These are phyloP conservation scores for Passiflora organensis DNA, from an alignment of 345 rosid genomes.

Conservation along the genomic window DNA sequence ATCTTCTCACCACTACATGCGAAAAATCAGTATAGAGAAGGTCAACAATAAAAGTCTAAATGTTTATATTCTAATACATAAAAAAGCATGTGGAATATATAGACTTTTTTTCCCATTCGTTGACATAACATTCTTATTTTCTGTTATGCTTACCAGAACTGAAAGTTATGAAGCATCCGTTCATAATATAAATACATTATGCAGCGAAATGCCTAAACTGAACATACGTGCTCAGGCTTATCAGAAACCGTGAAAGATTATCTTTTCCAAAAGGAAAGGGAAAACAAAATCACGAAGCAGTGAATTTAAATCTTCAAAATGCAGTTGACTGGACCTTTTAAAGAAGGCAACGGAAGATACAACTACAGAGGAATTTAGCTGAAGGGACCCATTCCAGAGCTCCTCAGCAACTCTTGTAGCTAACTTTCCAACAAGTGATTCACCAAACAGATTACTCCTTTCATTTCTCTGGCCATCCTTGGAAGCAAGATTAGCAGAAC, in stretches of 20 bases:
- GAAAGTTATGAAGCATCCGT: not conserved
- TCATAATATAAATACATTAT: not conserved
- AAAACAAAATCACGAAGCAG: not conserved
- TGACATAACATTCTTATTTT: not conserved
- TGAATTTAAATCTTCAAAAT: not conserved
- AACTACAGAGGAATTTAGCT: constrained; percentile 27
- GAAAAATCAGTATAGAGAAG: constrained; percentile 7
- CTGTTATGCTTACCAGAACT: not conserved
- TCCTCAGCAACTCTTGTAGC: constrained; percentile 17
- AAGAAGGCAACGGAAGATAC: constrained; percentile 31
- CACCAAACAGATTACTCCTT: not conserved
- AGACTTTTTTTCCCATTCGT: not conserved
- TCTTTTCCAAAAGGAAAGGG: not conserved
- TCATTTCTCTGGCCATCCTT: not conserved
- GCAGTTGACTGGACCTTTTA: constrained; percentile 26
- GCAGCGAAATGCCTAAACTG: not conserved
- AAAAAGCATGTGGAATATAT: too few species aligned
- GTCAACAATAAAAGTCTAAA: constrained; percentile 6
- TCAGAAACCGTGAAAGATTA: not conserved
- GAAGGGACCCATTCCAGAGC: constrained; percentile 34
- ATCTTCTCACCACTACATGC: constrained; percentile 34
- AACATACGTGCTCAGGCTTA: too few species aligned
- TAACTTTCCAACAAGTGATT: constrained; percentile 8
- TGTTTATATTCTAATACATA: not conserved
- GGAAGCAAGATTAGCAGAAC: not conserved